Evolutionary conservation across 169 alveolate genomes (phyloP), one percentile per base, ranked within the genome.

Genomic region (Plasmodium knowlesi): DNA sequence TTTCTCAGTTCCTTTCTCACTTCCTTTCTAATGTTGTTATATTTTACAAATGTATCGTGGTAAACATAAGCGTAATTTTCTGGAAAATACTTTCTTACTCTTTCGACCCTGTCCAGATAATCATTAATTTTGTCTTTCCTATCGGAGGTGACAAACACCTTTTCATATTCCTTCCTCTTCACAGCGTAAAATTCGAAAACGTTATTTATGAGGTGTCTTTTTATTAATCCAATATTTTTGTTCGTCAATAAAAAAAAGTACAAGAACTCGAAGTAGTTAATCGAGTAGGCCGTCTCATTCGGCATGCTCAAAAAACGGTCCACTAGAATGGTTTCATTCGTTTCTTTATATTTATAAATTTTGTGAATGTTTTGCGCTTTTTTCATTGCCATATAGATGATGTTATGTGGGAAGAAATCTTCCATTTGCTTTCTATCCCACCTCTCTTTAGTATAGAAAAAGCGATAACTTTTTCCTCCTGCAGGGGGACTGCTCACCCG

Each of bases 241-340:
- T 78, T 67, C 28, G 34, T 79, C 16, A 50, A 14, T 41, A 89
- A 79, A 79, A 61, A 50, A 37, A 79, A 79, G 34, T 78, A 89
- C 72, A 89, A 78, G 79, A 89, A 61, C 9, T 89, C 94, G 73
- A 78, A 89, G 25, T 89, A 89, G 74, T 53, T 89, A 41, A 43
- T 3, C 12, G 81, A 54, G 72, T 89, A 89, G 4, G 90, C 28
- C 22, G 82, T 37, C 50, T 79, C 82, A 61, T 89, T 89, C 72
- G 30, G 30, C 53, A 61, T 53, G 53, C 82, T 19, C 73, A 79
- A 30, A 71, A 28, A 89, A 89, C 79, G 67, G 22, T 89, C 61
- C 73, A 89, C 6, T 6, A 89, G 72, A 78, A 89, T 22, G 14
- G 71, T 41, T n/a, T 78, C 94, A 28, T 89, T 89, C 25, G 61